Evolutionary conservation across 306 rosid species (phyloP), one percentile per base, ranked within the genome.

Genomic region (Cyamopsis tetragonoloba): DNA sequence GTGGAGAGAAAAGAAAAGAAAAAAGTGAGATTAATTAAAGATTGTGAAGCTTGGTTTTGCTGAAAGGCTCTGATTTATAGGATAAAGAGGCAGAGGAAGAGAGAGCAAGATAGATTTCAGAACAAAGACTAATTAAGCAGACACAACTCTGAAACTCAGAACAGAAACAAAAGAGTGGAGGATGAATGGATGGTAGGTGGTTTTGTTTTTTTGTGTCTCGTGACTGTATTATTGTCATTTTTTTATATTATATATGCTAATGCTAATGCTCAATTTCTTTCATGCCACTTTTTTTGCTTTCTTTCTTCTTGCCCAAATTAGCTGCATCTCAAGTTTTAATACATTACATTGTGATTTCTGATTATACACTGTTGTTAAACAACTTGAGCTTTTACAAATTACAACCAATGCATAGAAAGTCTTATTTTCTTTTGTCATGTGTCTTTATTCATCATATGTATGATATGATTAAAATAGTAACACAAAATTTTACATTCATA

Each of bases 141-240:
- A 0, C 39, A 47, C 19, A 48, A 43, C 44, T 72, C 13, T 64
- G 74, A 63, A 43, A 27, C 24, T n/a, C n/a, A n/a, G n/a, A n/a
- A n/a, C n/a, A n/a, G n/a, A n/a, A n/a, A n/a, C n/a, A n/a, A 48
- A 24, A 48, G 32, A 7, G n/a, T 20, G 51, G 47, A 50, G 42
- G 48, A 24, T 38, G 32, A 7, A 9, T 20, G 51, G 47, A 50
- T 34, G 48, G 70, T 60, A 32, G 68, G 59, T 58, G 51, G 20
- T 66, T n/a, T 76, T 80, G 84, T 80, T 71, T 61, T 71, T 53
- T 71, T 71, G 81, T 61, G 79, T 49, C 84, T 71, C 84, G 81
- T 80, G 81, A 80, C 84, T 76, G 59, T 80, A 41, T 80, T 51
- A 38, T 68, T 73, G 12, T 28, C 69, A 48, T 70, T 57, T 28